Evolutionary conservation across 352 stramenopile genomes (phyloP).

Genomic region (Phytophthora nicotianae): DNA sequence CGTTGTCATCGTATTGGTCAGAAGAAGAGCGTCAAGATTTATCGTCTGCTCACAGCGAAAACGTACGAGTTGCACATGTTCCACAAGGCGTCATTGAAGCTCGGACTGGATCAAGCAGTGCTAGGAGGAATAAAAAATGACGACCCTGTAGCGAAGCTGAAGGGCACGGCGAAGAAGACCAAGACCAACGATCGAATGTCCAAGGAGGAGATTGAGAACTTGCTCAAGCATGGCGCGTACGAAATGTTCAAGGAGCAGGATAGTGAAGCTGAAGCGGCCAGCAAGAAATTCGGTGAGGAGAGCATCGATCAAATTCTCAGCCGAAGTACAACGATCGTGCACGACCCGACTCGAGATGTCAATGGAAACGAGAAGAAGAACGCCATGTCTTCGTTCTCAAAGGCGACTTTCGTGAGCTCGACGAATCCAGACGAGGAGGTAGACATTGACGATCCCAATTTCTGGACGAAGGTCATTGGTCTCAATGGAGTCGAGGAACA

Average conservation of each 20-base stretch:
- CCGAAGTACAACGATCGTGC: slow-evolving; percentile 87
- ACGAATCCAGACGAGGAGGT: slow-evolving; percentile 87
- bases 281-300: slow-evolving; percentile 96
- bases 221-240: slow-evolving; percentile 94
- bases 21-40: slow-evolving; percentile 94
- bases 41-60: slow-evolving; percentile 90
- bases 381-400: slow-evolving; percentile 92
- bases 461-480: slow-evolving; percentile 94
- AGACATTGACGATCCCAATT: slow-evolving; percentile 93
- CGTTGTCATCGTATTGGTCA: slow-evolving; percentile 94
- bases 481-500: slow-evolving; percentile 74
- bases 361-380: slow-evolving; percentile 68
- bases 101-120: slow-evolving; percentile 92
- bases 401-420: slow-evolving; percentile 92
- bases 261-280: slow-evolving; percentile 89
- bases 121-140: slow-evolving; percentile 87
- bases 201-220: slow-evolving; percentile 92
- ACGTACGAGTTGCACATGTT: slow-evolving; percentile 96
- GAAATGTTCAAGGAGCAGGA: slow-evolving; percentile 94
- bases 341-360: slow-evolving; percentile 70
- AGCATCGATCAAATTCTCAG: slow-evolving; percentile 99
- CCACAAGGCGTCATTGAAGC: slow-evolving; percentile 91
- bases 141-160: slow-evolving; percentile 49
- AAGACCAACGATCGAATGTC: slow-evolving; percentile 67
- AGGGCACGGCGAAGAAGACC: slow-evolving; percentile 33